These are phyloP conservation scores for Pilaira anomala DNA, from an alignment of 192 early-diverging fungal genomes.

Conservation along the genomic window DNA sequence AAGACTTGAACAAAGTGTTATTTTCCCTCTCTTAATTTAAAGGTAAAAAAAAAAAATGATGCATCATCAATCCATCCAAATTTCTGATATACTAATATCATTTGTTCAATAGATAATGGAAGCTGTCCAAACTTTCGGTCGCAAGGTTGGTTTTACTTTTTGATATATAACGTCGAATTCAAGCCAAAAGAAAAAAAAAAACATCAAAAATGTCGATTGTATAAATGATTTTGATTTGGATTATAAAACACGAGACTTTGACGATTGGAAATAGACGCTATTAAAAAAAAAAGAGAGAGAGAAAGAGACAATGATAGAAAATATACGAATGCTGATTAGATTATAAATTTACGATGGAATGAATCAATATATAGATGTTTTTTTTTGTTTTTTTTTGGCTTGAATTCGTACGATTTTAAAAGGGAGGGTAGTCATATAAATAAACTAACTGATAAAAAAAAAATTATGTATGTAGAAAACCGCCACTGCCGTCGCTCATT, in stretches of 20 bases:
- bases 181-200: not conserved
- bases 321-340: no score
- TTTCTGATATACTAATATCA: not conserved
- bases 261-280: not conserved
- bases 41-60: not conserved
- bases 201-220: not conserved
- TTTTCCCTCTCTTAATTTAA: constrained; percentile 9
- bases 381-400: not conserved
- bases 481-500: constrained; percentile 98
- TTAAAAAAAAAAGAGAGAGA: not conserved
- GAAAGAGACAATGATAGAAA: no score
- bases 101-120: constrained; percentile 36
- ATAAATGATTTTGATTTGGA: no score
- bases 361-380: no score
- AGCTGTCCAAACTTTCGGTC: constrained; percentile 76
- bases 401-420: no score
- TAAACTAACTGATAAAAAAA: no score
- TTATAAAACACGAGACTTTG: no score
- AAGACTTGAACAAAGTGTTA: not conserved
- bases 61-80: constrained; percentile 1
- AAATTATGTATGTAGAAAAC: no score
- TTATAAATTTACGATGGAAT: no score
- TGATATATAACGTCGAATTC: not conserved
- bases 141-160: constrained; percentile 55
- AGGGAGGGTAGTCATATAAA: no score